A percentile compares a stretch with the other conserved stretches of the same genome.
These are phyloP conservation scores for Artemisia tridentata DNA, from an alignment of 129 eudicot species.

Conservation along the genomic window DNA sequence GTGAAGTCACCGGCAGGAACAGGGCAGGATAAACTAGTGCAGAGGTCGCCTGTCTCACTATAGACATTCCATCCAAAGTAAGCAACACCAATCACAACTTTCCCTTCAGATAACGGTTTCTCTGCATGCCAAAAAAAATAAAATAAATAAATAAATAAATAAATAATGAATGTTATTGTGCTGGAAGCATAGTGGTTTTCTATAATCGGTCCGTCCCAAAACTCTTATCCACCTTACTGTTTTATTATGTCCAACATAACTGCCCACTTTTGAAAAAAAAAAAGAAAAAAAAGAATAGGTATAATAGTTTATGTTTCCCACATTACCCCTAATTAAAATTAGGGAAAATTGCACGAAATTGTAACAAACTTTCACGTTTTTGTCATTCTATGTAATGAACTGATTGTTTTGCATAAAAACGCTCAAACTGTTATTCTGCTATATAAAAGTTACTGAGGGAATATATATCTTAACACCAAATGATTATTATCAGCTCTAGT, in stretches of 20 bases:
- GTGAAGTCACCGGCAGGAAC: slow-evolving; percentile 61
- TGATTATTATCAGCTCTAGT: neutral
- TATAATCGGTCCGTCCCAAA: too few relatives aligned
- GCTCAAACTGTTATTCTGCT: neutral
- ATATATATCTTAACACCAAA: neutral
- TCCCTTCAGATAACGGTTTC: slow-evolving; percentile 61
- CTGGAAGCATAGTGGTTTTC: neutral
- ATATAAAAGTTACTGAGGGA: neutral
- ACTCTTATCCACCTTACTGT: too few relatives aligned
- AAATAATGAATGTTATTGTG: neutral
- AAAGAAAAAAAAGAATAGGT: too few relatives aligned
- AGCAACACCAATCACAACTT: slow-evolving; percentile 60
- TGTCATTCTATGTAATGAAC: too few relatives aligned
- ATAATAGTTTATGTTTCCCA: too few relatives aligned
- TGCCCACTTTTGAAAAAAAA: too few relatives aligned
- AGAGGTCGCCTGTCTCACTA: slow-evolving; percentile 66
- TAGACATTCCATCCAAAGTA: slow-evolving; percentile 48
- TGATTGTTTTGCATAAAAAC: too few relatives aligned
- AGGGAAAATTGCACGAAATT: too few relatives aligned
- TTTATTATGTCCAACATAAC: too few relatives aligned
- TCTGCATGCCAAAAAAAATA: slow-evolving; percentile 34
- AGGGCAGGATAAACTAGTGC: slow-evolving; percentile 68
- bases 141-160: neutral
- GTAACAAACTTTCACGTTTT: too few relatives aligned
- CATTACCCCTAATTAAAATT: too few relatives aligned